These are phyloP conservation scores for Acrocalymma vagum DNA, from an alignment of 2,329 filamentous ascomycete species.

Conservation along the genomic window DNA sequence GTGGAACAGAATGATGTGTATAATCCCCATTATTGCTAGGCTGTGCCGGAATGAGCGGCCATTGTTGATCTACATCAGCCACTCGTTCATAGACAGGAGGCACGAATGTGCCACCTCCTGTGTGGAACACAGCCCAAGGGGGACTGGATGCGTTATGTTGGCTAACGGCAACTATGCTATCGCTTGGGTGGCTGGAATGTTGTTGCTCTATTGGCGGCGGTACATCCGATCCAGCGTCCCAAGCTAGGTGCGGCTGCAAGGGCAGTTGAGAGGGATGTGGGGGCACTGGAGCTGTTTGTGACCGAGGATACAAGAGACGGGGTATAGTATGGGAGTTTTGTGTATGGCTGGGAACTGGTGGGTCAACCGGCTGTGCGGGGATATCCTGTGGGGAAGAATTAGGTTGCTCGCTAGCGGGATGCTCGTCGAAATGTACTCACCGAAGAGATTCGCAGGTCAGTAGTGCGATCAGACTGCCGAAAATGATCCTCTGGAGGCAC, in stretches of 20 bases:
- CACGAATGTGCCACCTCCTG: conserved; percentile 13
- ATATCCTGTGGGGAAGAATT: conserved; percentile 27
- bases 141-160: conserved; percentile 18
- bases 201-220: conserved; percentile 22
- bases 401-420: conserved; percentile 24
- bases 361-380: conserved; percentile 27
- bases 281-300: conserved; percentile 22
- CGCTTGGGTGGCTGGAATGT: conserved; percentile 20
- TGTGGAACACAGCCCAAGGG: conserved; percentile 25
- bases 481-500: conserved; percentile 16
- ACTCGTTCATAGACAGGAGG: conserved; percentile 23
- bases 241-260: conserved; percentile 24
- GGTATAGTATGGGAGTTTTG: conserved; percentile 29
- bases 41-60: conserved; percentile 20
- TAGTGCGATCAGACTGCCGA: conserved; percentile 23
- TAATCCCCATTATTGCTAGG: conserved; percentile 21
- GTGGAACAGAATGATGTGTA: conserved; percentile 14
- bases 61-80: conserved; percentile 25
- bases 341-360: conserved; percentile 30
- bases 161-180: conserved; percentile 13
- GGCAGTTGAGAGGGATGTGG: conserved; percentile 20
- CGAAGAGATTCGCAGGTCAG: conserved; percentile 25
- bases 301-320: conserved; percentile 26
- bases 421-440: conserved; percentile 27
- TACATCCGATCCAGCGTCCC: conserved; percentile 20